Evolutionary conservation across 495 filamentous ascomycete species (phyloP), one percentile per base, ranked within the genome.

Genomic region (Podospora conica): DNA sequence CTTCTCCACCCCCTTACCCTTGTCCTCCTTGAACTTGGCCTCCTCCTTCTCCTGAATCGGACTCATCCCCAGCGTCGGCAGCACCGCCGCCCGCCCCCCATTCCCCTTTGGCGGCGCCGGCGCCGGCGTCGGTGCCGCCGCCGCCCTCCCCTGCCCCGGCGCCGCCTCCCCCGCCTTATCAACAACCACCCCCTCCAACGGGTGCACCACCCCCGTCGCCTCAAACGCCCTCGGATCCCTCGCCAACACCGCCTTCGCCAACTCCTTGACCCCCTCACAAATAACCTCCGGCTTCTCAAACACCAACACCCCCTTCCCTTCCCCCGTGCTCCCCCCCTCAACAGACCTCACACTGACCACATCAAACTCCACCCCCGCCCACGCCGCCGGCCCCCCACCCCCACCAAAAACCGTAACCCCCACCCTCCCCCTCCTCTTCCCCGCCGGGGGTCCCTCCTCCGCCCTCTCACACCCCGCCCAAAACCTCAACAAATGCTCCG

Each of bases 371-470:
- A 71, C 24, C 20, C 71, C 74, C 9, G 72, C 81, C 81, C 81
- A 84, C n/a, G 73, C 77, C 8, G 82, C 21, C 48, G 53, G 8
- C 15, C 10, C 7, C 24, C 12, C 9, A 4, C 69, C 69, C 23
- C 75, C 76, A 0, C 74, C 60, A 65, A 84, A 83, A 0, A 81
- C 77, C 2, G 80, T 84, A 23, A 83, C 72, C n/a, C 71, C 79
- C 5, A 81, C 73, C 55, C 65, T 78, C 25, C 72, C 70, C 63
- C 48, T 69, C 28, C 1, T 23, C 1, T 6, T 21, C 27, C 15
- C 53, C n/a, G 66, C 76, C n/a, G n/a, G n/a, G n/a, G 20, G 22
- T 62, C 3, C 40, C n/a, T 3, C 28, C 12, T 21, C 62, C 40
- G 79, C 74, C 25, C 60, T 67, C 22, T 71, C 71, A n/a, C 75